Conservation (phyloP, 306 rosid genomes). For the Mucuna pruriens region DNA sequence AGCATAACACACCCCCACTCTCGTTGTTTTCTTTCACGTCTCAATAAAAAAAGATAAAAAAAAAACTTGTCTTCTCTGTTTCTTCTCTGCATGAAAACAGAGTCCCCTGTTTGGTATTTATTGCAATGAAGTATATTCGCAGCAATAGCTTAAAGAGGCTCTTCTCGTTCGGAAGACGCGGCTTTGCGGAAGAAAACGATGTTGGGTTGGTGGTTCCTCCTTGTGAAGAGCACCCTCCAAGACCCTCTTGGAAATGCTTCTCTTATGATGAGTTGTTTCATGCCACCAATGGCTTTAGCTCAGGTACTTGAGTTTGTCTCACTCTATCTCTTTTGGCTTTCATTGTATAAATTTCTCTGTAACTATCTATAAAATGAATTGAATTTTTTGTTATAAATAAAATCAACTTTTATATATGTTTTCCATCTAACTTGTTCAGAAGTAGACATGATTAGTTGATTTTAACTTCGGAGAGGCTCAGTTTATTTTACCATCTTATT, state of each 20-base stretch:
- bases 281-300: conserved; percentile 30
- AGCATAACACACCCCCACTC: background rate
- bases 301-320: conserved; percentile 18
- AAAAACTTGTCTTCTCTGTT: background rate
- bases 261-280: conserved; percentile 32
- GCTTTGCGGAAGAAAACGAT: conserved; percentile 47
- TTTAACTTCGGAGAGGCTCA: too few species aligned
- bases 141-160: conserved; percentile 68
- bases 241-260: conserved; percentile 42
- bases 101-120: conserved; percentile 30
- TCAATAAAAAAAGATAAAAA: background rate
- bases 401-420: too few species aligned
- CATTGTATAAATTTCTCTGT: too few species aligned
- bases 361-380: too few species aligned
- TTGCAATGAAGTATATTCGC: conserved; percentile 70
- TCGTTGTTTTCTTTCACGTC: background rate
- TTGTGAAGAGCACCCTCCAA: conserved; percentile 28
- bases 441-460: too few species aligned
- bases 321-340: background rate
- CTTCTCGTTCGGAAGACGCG: conserved; percentile 67
- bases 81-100: conserved; percentile 54
- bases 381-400: too few species aligned
- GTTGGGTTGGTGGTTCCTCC: conserved; percentile 22
- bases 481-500: too few species aligned
- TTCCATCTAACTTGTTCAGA: too few species aligned